Conservation (phyloP, 768 basidiomycete genomes). For the Pulveroboletus ravenelii region DNA sequence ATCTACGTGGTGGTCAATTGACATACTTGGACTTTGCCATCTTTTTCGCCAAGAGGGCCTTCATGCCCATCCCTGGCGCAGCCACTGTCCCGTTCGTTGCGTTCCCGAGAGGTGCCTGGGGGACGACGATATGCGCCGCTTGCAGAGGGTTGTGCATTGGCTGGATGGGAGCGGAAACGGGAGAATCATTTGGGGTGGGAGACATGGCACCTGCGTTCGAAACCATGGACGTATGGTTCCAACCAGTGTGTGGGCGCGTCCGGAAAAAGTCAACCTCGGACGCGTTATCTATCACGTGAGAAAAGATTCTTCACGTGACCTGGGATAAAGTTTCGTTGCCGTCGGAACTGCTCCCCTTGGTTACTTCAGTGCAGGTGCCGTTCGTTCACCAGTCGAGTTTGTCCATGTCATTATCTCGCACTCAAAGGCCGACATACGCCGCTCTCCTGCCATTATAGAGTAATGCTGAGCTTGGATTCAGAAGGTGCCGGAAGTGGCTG, state of each 20-base stretch:
- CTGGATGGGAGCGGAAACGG: constrained; percentile 57
- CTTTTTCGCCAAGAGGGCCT: constrained; percentile 89
- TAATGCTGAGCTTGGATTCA: too few relatives aligned
- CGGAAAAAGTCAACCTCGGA: constrained; percentile 21
- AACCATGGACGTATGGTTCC: neutral
- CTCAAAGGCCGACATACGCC: constrained; percentile 13
- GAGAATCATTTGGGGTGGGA: constrained; percentile 62
- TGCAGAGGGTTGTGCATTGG: constrained; percentile 84
- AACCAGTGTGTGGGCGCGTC: constrained; percentile 9
- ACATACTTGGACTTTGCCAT: constrained; percentile 85
- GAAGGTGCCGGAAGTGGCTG: neutral
- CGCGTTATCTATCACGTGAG: constrained; percentile 29
- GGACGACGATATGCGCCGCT: constrained; percentile 71
- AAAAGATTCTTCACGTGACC: constrained; percentile 9
- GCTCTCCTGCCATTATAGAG: neutral
- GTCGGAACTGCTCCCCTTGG: too few relatives aligned
- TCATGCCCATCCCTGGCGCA: constrained; percentile 76
- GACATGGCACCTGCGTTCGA: constrained; percentile 42
- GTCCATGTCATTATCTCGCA: too few relatives aligned
- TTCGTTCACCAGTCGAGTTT: neutral
- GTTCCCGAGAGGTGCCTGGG: constrained; percentile 77
- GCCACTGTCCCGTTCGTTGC: constrained; percentile 47
- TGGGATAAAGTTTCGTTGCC: too few relatives aligned
- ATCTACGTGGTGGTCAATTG: neutral
- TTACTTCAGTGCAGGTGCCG: neutral